Conservation (phyloP, 306 rosid species). For the Trifolium subterraneum region DNA sequence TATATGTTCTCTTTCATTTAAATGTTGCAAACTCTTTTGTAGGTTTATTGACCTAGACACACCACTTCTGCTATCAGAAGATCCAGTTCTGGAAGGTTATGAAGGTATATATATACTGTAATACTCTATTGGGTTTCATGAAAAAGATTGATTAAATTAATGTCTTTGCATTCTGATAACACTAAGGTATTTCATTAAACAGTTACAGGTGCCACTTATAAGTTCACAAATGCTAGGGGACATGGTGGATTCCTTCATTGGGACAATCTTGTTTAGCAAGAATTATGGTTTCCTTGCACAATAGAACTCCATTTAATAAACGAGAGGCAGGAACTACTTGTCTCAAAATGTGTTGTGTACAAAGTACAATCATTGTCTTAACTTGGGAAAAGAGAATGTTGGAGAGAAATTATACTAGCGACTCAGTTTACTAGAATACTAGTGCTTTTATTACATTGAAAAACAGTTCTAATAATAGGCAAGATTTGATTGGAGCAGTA, state of each 20-base stretch:
- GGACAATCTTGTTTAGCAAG: conserved; percentile 74
- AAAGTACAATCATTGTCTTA: neutral
- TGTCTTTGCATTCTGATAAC: conserved; percentile 19
- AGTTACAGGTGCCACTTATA: conserved; percentile 78
- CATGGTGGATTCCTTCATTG: conserved; percentile 94
- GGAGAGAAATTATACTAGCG: neutral
- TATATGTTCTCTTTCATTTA: neutral
- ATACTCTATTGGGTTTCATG: conserved; percentile 10
- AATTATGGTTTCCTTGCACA: conserved; percentile 25
- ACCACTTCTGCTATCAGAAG: conserved; percentile 73
- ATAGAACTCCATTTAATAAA: conserved; percentile 8
- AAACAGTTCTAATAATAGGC: neutral
- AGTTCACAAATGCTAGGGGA: conserved; percentile 78
- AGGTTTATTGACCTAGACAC: conserved; percentile 90
- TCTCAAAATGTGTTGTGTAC: neutral
- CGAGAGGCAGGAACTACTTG: neutral
- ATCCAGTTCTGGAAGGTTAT: conserved; percentile 89
- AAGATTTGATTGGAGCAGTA: neutral
- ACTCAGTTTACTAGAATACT: neutral
- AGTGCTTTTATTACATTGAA: neutral
- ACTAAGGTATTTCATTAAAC: conserved; percentile 32
- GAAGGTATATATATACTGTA: conserved; percentile 68
- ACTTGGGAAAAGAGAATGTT: conserved; percentile 2
- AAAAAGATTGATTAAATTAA: conserved; percentile 3
- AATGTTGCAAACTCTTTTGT: conserved; percentile 34